phyloP scores from a whole-genome alignment of 495 filamentous ascomycete species.

The Halenospora varia region DNA sequence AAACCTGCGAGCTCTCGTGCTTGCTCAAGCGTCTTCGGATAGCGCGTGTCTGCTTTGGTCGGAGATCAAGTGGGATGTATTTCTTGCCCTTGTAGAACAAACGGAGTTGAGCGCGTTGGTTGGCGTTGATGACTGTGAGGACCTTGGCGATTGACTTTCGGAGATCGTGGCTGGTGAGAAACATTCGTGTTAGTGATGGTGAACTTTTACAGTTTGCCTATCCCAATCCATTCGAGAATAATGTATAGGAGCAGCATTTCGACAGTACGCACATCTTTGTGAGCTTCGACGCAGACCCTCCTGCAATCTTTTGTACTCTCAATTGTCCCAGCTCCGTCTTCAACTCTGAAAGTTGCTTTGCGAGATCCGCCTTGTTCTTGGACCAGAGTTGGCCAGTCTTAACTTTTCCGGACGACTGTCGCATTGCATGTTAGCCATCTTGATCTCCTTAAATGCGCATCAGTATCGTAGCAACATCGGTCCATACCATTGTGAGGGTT shows the following conservation, averaged over 20 bases:
- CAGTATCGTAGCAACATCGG: not conserved
- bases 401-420: constrained; percentile 83
- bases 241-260: constrained; percentile 1
- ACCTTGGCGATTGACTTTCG: constrained; percentile 98
- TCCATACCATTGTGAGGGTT: constrained; percentile 46
- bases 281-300: constrained; percentile 86
- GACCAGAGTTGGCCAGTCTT: constrained; percentile 94
- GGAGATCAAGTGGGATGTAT: constrained; percentile 94
- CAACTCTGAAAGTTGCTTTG: constrained; percentile 87
- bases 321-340: constrained; percentile 92
- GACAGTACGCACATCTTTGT: constrained; percentile 83
- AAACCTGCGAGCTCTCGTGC: constrained; percentile 74
- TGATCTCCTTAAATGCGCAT: not conserved
- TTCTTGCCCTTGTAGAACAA: constrained; percentile 99
- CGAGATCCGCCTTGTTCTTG: constrained; percentile 97
- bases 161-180: constrained; percentile 77
- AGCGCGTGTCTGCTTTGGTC: constrained; percentile 93
- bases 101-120: constrained; percentile 94
- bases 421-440: constrained; percentile 21
- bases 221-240: too few relatives aligned
- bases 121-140: constrained; percentile 98
- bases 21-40: constrained; percentile 88
- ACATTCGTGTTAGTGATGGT: too few relatives aligned
- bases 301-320: constrained; percentile 95
- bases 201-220: too few relatives aligned